Evolutionary conservation across 306 rosid genomes (phyloP).

Genomic region (Casuarina equisetifolia): DNA sequence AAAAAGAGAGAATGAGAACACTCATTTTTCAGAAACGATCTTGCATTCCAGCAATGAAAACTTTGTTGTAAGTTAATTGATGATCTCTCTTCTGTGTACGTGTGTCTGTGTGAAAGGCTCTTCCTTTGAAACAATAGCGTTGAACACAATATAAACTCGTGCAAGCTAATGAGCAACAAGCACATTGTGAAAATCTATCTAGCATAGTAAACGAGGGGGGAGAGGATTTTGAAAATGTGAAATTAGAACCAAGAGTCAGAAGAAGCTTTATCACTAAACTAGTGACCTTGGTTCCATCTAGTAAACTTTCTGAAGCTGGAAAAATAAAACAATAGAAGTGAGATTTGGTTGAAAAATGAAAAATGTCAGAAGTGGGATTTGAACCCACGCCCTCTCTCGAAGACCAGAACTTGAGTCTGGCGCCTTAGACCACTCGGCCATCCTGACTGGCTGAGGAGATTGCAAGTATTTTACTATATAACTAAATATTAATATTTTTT

Average conservation of each 20-base stretch:
- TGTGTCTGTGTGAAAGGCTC: too few relatives aligned
- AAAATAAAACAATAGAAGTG: not conserved
- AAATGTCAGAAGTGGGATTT: conserved; percentile 40
- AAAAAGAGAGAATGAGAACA: conserved; percentile 18
- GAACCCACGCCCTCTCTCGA: conserved; percentile 41
- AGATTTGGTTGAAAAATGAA: not conserved
- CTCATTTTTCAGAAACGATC: conserved; percentile 20
- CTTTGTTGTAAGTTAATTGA: not conserved
- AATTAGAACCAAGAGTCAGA: too few relatives aligned
- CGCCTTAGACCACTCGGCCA: conserved; percentile 44
- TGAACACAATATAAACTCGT: not conserved
- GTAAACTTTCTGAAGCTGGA: too few relatives aligned
- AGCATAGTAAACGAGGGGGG: too few relatives aligned
- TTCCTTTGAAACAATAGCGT: too few relatives aligned
- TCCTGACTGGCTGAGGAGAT: not conserved
- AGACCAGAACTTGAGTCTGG: conserved; percentile 45
- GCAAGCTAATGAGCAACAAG: not conserved
- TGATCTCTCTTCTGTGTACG: not conserved
- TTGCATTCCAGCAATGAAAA: conserved; percentile 11
- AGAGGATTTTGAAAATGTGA: too few relatives aligned
- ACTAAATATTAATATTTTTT: too few relatives aligned
- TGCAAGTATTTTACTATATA: too few relatives aligned
- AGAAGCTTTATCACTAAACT: too few relatives aligned
- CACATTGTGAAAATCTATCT: not conserved
- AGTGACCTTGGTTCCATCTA: too few relatives aligned